Base-by-base conservation (phyloP, 148 eudicot species). In the Polygonum aviculare region DNA sequence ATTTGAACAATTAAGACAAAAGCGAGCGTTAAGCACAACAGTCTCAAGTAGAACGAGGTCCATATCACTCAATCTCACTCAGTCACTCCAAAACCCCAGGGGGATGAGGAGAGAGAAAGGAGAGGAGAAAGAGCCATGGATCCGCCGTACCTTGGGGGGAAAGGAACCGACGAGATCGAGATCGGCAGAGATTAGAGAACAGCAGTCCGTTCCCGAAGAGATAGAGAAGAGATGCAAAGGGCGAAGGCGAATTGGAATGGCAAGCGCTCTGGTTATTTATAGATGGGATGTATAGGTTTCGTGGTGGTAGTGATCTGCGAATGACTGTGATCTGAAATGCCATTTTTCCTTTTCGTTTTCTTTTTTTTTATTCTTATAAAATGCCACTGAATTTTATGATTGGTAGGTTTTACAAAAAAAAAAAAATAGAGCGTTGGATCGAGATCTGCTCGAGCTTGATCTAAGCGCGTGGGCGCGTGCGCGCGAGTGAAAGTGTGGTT, bases 241-340 rank as follows among this genome's bases (percentile, higher is more conserved):
- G 74, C 74, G 69, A 72, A 72, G 74, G 74, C 74, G 74, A 72
- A 16, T 50, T 41, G 18, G 51, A n/a, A 48, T 12, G 74, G 26
- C 51, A 7, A 41, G 31, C 19, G 74, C 6, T 11, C 11, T 18
- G 74, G 8, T 6, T 72, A 72, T 72, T 36, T 72, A 72, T 72
- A 72, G 74, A 72, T 1, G 51, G 74, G 33, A 4, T 16, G 44
- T 40, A 4, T 40, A 41, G 21, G 40, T 15, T 54, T 60, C 3
- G 16, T 62, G 69, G 36, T 26, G 69, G 36, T 22, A 15, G 69
- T 22, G 39, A 55, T 55, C 26, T 54, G 41, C 6, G 41, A 33
- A 26, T 26, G 31, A 36, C 41, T 16, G 48, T 19, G 26, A 70
- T 70, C 26, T 70, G 48, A 47, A 1, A 19, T 72, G 48, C 51